Base-by-base conservation (phyloP, 2,329 filamentous ascomycete species). In the Phialocephala sp. region DNA sequence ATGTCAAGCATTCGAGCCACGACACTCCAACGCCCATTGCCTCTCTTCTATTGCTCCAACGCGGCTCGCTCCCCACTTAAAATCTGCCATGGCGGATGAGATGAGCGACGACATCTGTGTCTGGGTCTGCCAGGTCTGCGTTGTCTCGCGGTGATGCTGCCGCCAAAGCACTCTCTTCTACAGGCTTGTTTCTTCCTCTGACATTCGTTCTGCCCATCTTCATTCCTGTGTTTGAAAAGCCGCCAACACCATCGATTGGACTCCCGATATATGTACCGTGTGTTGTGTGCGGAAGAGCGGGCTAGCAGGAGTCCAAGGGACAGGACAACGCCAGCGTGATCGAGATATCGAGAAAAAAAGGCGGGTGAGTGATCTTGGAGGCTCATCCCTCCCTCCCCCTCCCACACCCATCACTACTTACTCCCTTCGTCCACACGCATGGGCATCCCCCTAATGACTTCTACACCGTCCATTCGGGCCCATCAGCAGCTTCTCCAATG, bases 1-100 rank as follows among this genome's bases (percentile, higher is more conserved):
- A 69, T 73, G 69, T 67, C 66, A 70, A 68, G 72, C 70, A 76
- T 68, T 76, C 72, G 74, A 76, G 74, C 74, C 74, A 76, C 74
- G 74, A 75, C 73, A 74, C 65, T 70, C 67, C 58, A 57, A 27
- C 50, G 37, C 54, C 54, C 35, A 32, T 61, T 64, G 52, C 52
- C 59, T 52, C 20, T 18, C 1, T 39, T 27, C 60, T 58, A 64
- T 62, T 62, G 67, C 27, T 55, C 50, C 32, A 54, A 8, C 50
- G 14, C 24, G 27, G 15, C 27, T 11, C 12, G 14, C 22, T 54
- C 50, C 50, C 50, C 50, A 54, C 50, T 54, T 54, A 54, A 54
- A 15, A 32, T 54, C 15, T 54, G 50, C 50, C 50, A 54, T 54
- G 50, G 50, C 50, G 24, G 50, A 54, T 35, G 50, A 32, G 50